Base-by-base conservation (phyloP, 2,329 filamentous ascomycete genomes). In the Zymoseptoria passerinii region DNA sequence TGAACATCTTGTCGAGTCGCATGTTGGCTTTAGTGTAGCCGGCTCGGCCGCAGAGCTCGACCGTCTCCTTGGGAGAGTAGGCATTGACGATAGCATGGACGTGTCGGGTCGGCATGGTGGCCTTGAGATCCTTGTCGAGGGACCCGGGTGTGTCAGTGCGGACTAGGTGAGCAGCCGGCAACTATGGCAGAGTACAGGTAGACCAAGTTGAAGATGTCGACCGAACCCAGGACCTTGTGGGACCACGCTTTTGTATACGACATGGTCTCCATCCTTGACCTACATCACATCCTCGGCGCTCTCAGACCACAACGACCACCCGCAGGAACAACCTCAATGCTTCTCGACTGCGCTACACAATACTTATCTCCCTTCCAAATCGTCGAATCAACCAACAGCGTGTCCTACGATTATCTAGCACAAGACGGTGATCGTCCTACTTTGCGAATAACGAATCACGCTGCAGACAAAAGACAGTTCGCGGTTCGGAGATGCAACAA, bases 1-100 rank as follows among this genome's bases (percentile, higher is more conserved):
- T 64, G 62, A 82, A 81, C 48, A 81, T 72, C 62, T 82, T 82
- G 65, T 81, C 77, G 3, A 77, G 69, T 8, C 78, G 73, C 77
- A 79, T 82, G 57, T 78, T 75, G 8, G 78, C 79, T 66, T 83
- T 83, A 52, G 73, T 71, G 28, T 73, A 72, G 7, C 80, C 81
- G n/a, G 77, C 72, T 7, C 78, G 75, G 0, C 75, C 77, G 57
- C 80, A 72, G 16, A 80, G 70, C 69, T 82, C 79, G 10, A 76
- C 75, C 40, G 79, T 77, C 70, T 83, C 63, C 27, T 63, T 59
- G 23, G 64, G 61, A 5, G 58, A 54, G 61, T 65, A 65, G 48
- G 57, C 58, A 55, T 65, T 64, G 57, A 58, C 51, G 23, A 52
- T 52, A 8, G 28, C 50, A 18, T 52, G 23, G 50, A 52, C 23